These are phyloP conservation scores for Penicillium sclerotigenum DNA, from an alignment of 2,329 filamentous ascomycete species.

Conservation along the genomic window DNA sequence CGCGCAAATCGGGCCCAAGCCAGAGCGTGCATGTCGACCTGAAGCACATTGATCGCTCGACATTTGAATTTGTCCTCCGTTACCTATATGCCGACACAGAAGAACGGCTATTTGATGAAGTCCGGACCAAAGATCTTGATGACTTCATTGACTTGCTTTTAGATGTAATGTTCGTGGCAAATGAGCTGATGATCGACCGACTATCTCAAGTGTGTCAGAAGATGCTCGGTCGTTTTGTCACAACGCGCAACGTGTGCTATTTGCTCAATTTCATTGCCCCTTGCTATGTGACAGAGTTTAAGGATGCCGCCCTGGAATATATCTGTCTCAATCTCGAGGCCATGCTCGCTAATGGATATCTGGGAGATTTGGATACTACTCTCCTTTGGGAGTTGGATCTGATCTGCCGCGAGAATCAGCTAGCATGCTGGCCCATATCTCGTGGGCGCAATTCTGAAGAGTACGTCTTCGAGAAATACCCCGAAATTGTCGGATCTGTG, in stretches of 20 bases:
- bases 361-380: constrained; percentile 82
- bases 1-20: constrained; percentile 53
- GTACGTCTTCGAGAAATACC: constrained; percentile 45
- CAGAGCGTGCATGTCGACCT: constrained; percentile 70
- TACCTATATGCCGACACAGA: constrained; percentile 83
- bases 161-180: constrained; percentile 83
- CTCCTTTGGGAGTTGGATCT: constrained; percentile 76
- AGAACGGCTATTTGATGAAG: constrained; percentile 74
- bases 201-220: constrained; percentile 86
- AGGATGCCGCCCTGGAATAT: constrained; percentile 83
- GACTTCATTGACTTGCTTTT: constrained; percentile 85
- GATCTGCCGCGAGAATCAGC: constrained; percentile 77
- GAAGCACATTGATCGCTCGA: constrained; percentile 68
- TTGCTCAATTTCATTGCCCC: constrained; percentile 83
- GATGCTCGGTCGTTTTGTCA: constrained; percentile 78
- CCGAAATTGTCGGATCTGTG: constrained; percentile 41
- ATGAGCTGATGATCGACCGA: constrained; percentile 92
- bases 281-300: constrained; percentile 80
- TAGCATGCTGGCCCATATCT: constrained; percentile 71
- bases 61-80: constrained; percentile 75
- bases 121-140: constrained; percentile 69
- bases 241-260: constrained; percentile 77
- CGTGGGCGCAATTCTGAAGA: constrained; percentile 70
- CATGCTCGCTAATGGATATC: constrained; percentile 81
- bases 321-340: constrained; percentile 86